Percentiles rank a stretch among this genome's conserved stretches.
These are phyloP conservation scores for Astrephomene gubernaculifera DNA, from an alignment of 139 green algal genomes.

Conservation along the genomic window DNA sequence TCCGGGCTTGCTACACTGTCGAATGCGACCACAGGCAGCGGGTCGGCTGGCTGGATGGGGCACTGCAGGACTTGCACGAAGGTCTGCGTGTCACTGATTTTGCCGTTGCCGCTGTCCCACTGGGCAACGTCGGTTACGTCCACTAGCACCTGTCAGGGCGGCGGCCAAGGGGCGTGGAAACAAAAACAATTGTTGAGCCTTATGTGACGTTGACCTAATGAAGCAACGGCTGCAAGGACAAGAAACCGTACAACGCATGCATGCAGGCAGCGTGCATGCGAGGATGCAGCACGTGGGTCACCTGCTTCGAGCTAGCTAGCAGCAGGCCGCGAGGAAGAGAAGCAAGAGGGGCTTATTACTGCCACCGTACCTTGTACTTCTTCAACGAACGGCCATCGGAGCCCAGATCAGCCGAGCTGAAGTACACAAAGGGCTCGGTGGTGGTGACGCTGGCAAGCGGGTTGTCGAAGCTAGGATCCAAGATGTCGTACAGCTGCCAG, in stretches of 20 bases:
- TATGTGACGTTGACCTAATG: too few relatives aligned
- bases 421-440: neutral
- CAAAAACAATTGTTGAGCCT: neutral
- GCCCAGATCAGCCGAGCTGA: neutral
- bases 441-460: neutral
- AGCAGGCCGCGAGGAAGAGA: neutral
- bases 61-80: constrained; percentile 7
- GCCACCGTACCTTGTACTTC: neutral
- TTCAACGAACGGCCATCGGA: neutral
- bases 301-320: neutral
- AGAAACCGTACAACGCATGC: too few relatives aligned
- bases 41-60: constrained; percentile 8
- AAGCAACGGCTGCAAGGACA: too few relatives aligned
- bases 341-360: neutral
- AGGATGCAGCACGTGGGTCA: neutral
- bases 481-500: constrained; percentile 11
- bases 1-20: neutral
- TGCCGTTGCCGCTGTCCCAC: neutral
- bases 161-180: neutral
- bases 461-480: neutral
- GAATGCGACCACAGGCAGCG: neutral
- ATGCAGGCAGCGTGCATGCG: too few relatives aligned
- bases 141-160: neutral
- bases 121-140: neutral
- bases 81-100: neutral